Evolutionary conservation across 2,329 filamentous ascomycete species (phyloP), one percentile per base, ranked within the genome.

Genomic region (Cercospora zeae-maydis): DNA sequence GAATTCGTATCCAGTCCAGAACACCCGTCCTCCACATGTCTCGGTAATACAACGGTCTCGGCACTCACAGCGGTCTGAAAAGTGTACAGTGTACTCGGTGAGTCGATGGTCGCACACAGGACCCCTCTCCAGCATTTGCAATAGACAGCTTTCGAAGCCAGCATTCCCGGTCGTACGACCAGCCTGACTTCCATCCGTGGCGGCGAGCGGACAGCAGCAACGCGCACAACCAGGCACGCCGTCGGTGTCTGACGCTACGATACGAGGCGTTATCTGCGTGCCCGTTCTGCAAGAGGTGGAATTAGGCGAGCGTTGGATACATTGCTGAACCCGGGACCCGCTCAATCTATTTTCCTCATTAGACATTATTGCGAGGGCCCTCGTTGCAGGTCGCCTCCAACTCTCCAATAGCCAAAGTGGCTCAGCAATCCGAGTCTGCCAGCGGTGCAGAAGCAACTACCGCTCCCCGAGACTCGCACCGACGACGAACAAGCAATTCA

Each of bases 401-500:
- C 56, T 31, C 42, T 37, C 45, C 31, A 36, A 36, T 9, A 45
- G 57, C 57, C 31, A 59, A 59, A 27, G 57, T 59, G 57, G 57
- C 56, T 45, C 39, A 59, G 11, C 30, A 37, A 31, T 49, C 31
- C 45, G 19, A 24, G n/a, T 39, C 45, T 36, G 57, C 64, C 58
- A 66, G 63, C 21, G 67, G 67, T 57, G 65, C 67, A 62, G 67
- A 69, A 63, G 63, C 64, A 36, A 45, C 63, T 45, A 49, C 59
- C 59, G 55, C 58, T 34, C 45, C 36, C 30, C 47, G 54, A 51
- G 19, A 39, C 59, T 63, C 63, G 30, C 67, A 69, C 42, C 67
- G 67, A 19, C 65, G 67, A 24, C 58, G 67, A 31, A 51, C 51
- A 53, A 52, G 57, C 55, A 34, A 62, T 62, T 57, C 58, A 63